Evolutionary conservation across 371 early-diverging fungal genomes (phyloP).

Genomic region (Saksenaea oblongispora): DNA sequence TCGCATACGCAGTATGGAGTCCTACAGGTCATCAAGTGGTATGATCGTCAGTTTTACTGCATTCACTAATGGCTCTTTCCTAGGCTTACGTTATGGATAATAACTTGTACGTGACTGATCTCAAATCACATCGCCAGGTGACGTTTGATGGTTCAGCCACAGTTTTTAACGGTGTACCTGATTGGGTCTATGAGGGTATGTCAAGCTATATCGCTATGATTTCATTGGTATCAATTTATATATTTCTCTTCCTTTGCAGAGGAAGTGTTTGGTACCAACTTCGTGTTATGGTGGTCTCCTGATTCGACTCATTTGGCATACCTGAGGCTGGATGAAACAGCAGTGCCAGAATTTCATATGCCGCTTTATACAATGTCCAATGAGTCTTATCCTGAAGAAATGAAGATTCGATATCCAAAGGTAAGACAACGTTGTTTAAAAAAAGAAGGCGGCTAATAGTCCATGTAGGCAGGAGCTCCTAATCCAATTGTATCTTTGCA

Average conservation of each 20-base stretch:
- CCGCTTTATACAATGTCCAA: constrained; percentile 61
- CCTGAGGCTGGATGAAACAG: constrained; percentile 81
- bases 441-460: not conserved
- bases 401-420: constrained; percentile 85
- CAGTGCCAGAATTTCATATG: constrained; percentile 75
- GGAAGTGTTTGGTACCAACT: constrained; percentile 73
- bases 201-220: not conserved
- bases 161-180: constrained; percentile 92
- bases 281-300: constrained; percentile 89
- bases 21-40: constrained; percentile 76
- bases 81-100: constrained; percentile 85
- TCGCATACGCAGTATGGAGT: constrained; percentile 74
- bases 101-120: constrained; percentile 78
- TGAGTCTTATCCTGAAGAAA: constrained; percentile 66
- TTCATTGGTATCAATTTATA: not conserved
- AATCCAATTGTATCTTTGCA: constrained; percentile 83
- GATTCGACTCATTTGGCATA: constrained; percentile 82
- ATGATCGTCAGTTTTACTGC: not conserved
- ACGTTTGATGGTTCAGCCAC: constrained; percentile 81
- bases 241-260: constrained; percentile 41
- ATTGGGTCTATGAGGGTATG: constrained; percentile 93
- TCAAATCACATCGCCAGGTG: constrained; percentile 64
- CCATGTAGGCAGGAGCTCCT: constrained; percentile 65
- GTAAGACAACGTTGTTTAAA: constrained; percentile 13
- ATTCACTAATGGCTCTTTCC: not conserved